phyloP scores from a whole-genome alignment of 345 rosid species.

The Populus euphratica region DNA sequence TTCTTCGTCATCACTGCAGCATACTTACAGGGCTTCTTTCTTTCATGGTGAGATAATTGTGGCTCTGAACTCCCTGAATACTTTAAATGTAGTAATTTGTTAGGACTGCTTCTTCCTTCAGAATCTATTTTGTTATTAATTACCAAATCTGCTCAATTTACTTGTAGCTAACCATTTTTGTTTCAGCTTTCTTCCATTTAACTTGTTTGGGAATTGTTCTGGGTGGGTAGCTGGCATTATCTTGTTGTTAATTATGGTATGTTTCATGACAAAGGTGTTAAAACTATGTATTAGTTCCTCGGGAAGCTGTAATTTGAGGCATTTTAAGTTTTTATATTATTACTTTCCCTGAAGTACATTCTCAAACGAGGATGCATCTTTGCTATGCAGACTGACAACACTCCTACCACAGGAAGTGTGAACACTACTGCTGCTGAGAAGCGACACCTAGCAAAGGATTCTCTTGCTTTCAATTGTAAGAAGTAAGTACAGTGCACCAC shows the following conservation, averaged over 20 bases:
- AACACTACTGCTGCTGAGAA: constrained; percentile 75
- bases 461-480: constrained; percentile 92
- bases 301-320: neutral
- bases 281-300: neutral
- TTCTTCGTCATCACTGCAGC: constrained; percentile 50
- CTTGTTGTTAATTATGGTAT: neutral
- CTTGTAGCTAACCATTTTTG: neutral
- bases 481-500: constrained; percentile 50
- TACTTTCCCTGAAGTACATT: neutral
- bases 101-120: constrained; percentile 4
- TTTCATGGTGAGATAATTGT: constrained; percentile 71
- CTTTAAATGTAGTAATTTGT: neutral
- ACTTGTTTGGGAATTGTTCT: neutral
- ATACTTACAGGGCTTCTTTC: constrained; percentile 98
- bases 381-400: constrained; percentile 74
- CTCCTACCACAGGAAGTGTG: constrained; percentile 98
- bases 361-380: constrained; percentile 7
- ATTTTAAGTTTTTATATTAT: neutral
- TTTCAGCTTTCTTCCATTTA: neutral
- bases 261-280: neutral
- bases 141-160: neutral
- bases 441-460: constrained; percentile 78
- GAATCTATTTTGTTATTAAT: neutral
- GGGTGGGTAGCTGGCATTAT: neutral
- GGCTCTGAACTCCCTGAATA: neutral